Evolutionary conservation across 257 asterid genomes (phyloP), one percentile per base, ranked within the genome.

Genomic region (Dorcoceras hygrometricum): DNA sequence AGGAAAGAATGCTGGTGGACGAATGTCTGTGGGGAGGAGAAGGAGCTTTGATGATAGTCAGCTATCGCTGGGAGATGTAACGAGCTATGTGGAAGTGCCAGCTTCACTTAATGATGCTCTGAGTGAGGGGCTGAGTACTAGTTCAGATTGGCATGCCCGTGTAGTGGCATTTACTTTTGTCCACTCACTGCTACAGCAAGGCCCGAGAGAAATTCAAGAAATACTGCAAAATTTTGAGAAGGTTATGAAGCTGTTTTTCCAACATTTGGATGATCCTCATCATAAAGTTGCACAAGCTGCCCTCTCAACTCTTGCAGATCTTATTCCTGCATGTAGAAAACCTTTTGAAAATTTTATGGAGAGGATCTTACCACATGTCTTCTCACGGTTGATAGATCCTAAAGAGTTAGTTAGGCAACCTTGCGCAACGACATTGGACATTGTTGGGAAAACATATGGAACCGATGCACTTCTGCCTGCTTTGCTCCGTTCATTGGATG

Each of bases 241-340:
- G 81, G 96, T 94, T 77, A 94, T 94, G 97, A 94, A 94, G 83
- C 81, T 94, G 63, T 94, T 87, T 80, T 94, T 90, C 81, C 97
- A 87, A 87, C 97, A 94, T 79, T 85, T 94, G 88, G 99, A 90
- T 80, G 99, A 94, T 72, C 97, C 97, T 70, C 99, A 94, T 76
- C 99, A 94, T 78, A 94, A 94, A 79, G 99, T 94, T 73, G 99
- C 99, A 51, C 99, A 94, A 76, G 98, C 99, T 26, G 99, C 97
- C 69, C 93, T 94, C 63, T 88, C 96, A 70, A 90, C 99, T 62
- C 96, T 94, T 68, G 95, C 97, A 9, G 97, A 88, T 73, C 92
- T 94, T 75, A 90, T 94, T 65, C 97, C 97, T 8, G 84, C 95
- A 80, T 94, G 99, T 77, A 85, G 86, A 79, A 94, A 88, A 82